Evolutionary conservation across 306 rosid species (phyloP), one percentile per base, ranked within the genome.

Genomic region (Delonix regia): DNA sequence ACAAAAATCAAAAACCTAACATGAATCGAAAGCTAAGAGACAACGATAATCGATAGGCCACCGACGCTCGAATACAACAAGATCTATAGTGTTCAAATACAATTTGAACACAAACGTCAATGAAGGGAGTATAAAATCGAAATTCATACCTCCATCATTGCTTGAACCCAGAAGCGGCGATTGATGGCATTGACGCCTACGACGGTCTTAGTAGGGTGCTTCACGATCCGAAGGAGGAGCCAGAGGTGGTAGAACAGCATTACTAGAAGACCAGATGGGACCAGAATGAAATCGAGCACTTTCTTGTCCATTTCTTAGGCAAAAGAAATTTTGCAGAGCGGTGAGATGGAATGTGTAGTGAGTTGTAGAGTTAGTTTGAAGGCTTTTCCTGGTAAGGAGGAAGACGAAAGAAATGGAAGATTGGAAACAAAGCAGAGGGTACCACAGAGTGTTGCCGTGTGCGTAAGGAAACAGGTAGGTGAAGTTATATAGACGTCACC

Each of bases 91-190:
- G 60, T 25, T 53, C 60, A 36, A 36, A 36, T 36, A 36, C 5
- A 36, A 36, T 36, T 36, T 36, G 6, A 36, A 36, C 7, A 36
- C 41, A 36, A 7, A 36, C 6, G 41, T 36, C n/a, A n/a, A n/a
- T n/a, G 7, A 4, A 36, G 41, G 6, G 41, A 7, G 1, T 7
- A 7, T 55, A 11, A 21, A 2, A 0, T 53, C 0, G 7, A 11
- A 21, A 2, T 0, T 53, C 0, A 5, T 79, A 93, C 98, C 97
- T 91, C 98, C 98, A 88, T 95, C 98, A 95, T 95, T 21, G 96
- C 96, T 7, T 74, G 86, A 47, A 91, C 94, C 99, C 99, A 95
- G 72, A 86, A 76, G 15, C 97, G 94, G 67, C 99, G 98, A 70
- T 87, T 93, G 87, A 88, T 70, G 80, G 98, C 88, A 34, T 93